Percentiles rank a stretch among this genome's conserved stretches.
Evolutionary conservation across 1,284 basidiomycete genomes (phyloP).

Genomic region (Mycosarcoma maydis): DNA sequence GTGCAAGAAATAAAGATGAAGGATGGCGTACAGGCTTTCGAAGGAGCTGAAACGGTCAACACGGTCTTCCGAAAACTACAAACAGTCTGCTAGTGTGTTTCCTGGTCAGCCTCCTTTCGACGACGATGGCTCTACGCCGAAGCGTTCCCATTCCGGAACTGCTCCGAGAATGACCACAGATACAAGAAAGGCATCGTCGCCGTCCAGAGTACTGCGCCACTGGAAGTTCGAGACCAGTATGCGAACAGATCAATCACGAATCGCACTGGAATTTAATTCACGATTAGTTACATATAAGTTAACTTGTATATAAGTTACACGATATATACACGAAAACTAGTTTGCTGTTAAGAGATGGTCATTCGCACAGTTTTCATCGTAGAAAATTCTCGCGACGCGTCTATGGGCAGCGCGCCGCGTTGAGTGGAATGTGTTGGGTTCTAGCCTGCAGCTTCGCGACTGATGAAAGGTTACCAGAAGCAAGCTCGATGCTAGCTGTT

Average conservation of each 20-base stretch:
- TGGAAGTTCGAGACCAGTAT: neutral
- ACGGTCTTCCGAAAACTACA: neutral
- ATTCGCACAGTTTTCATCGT: neutral
- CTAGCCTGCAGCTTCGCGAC: slow-evolving; percentile 13
- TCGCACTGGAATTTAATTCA: too few species aligned
- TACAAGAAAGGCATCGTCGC: slow-evolving; percentile 11
- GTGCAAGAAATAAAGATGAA: neutral
- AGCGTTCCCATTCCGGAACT: slow-evolving; percentile 17
- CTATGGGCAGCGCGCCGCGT: slow-evolving; percentile 26
- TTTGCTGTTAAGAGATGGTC: too few species aligned
- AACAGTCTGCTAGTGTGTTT: neutral
- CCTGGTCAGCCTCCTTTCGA: neutral
- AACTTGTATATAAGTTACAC: too few species aligned
- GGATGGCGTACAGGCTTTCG: neutral
- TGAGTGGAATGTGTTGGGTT: slow-evolving; percentile 39
- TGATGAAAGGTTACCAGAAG: neutral
- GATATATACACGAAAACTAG: too few species aligned
- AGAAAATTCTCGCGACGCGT: slow-evolving; percentile 20
- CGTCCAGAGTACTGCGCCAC: neutral
- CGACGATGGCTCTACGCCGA: neutral
- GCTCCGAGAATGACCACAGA: slow-evolving; percentile 27
- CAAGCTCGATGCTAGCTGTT: neutral
- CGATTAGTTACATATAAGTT: too few species aligned
- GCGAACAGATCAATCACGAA: too few species aligned
- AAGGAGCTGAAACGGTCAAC: too few species aligned